Evolutionary conservation across 192 early-diverging fungal genomes (phyloP).

Genomic region (Backusella psychrophila): DNA sequence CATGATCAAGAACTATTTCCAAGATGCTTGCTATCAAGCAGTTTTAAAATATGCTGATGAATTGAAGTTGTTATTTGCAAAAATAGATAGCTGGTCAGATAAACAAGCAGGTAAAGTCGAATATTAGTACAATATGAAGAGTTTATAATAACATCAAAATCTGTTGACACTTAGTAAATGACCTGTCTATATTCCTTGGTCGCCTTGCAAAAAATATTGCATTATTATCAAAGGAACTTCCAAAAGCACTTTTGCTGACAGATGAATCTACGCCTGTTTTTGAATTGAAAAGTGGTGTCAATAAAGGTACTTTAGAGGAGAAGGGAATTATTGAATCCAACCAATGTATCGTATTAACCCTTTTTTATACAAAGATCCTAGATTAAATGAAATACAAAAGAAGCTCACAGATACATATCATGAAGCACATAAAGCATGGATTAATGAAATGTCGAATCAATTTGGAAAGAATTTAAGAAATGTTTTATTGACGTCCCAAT

Average conservation of each 20-base stretch:
- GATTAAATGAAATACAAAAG: slow-evolving; percentile 27
- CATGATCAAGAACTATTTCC: slow-evolving; percentile 5
- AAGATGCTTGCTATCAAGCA: background rate
- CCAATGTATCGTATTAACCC: background rate
- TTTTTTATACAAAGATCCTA: slow-evolving; percentile 35
- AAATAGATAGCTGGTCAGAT: slow-evolving; percentile 4
- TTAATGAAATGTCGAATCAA: slow-evolving; percentile 19
- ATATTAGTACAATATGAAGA: background rate
- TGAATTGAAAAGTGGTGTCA: slow-evolving; percentile 18
- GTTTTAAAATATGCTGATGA: background rate
- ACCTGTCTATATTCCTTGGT: slow-evolving; percentile 5
- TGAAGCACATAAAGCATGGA: slow-evolving; percentile 44
- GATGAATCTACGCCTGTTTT: background rate
- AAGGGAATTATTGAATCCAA: background rate
- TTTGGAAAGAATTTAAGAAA: slow-evolving; percentile 26
- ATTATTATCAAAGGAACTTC: slow-evolving; percentile 21
- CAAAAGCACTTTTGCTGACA: background rate
- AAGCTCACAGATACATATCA: slow-evolving; percentile 38
- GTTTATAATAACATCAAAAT: background rate
- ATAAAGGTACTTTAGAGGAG: slow-evolving; percentile 19
- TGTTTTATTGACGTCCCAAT: slow-evolving; percentile 29
- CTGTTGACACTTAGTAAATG: slow-evolving; percentile 3
- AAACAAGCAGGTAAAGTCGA: background rate
- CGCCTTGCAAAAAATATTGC: slow-evolving; percentile 27
- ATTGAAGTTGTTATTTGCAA: background rate